A percentile compares a stretch with the other conserved stretches of the same genome.
phyloP scores from a whole-genome alignment of 1,284 basidiomycete species.

The Ceratobasidium sp. region DNA sequence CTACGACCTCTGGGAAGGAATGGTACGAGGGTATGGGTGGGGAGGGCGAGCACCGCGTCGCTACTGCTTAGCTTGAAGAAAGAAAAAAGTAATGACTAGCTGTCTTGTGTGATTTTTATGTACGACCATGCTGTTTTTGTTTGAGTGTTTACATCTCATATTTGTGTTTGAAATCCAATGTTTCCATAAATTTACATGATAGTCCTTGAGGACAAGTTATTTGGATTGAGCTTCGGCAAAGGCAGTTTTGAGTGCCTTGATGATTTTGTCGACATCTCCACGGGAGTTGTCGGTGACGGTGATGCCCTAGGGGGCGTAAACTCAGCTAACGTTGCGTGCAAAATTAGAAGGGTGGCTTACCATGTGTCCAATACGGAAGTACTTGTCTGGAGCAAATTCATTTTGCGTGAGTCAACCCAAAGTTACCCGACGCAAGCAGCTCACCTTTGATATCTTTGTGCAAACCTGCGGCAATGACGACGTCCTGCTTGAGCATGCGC shows the following conservation, averaged over 20 bases:
- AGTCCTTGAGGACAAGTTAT: background rate
- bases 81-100: constrained; percentile 3
- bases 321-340: constrained; percentile 48
- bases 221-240: constrained; percentile 59
- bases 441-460: constrained; percentile 87
- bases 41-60: constrained; percentile 63
- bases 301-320: constrained; percentile 66
- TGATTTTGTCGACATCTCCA: constrained; percentile 81
- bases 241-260: constrained; percentile 70
- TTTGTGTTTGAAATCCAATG: background rate
- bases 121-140: constrained; percentile 47
- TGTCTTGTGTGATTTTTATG: constrained; percentile 9
- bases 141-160: constrained; percentile 7
- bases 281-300: constrained; percentile 76
- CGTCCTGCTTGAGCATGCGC: constrained; percentile 70
- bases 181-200: constrained; percentile 4
- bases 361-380: constrained; percentile 79
- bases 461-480: constrained; percentile 91
- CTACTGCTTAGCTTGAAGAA: constrained; percentile 43
- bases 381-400: constrained; percentile 64
- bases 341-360: constrained; percentile 42
- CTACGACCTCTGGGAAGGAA: constrained; percentile 77
- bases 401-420: too few species aligned
- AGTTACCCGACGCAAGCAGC: too few species aligned
- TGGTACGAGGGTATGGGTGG: constrained; percentile 87